Evolutionary conservation across 495 filamentous ascomycete species (phyloP).

Genomic region (Xylaria curta): DNA sequence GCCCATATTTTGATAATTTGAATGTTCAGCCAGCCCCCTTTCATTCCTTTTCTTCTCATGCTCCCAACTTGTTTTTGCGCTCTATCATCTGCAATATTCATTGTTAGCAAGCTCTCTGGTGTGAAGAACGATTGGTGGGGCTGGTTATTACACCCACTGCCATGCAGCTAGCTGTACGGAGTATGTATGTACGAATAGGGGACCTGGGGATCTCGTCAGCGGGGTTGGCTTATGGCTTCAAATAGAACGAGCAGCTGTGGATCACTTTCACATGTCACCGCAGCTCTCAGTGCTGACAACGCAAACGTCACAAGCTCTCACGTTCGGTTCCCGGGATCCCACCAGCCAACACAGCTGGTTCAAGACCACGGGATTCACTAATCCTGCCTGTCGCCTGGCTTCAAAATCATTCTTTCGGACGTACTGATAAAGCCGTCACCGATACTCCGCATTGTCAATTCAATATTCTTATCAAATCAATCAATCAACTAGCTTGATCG

Average conservation of each 20-base stretch:
- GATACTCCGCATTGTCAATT: background rate
- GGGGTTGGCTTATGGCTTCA: slow-evolving; percentile 2
- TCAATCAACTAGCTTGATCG: background rate
- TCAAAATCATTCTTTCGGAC: slow-evolving; percentile 1
- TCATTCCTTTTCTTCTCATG: background rate
- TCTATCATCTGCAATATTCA: background rate
- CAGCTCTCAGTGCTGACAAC: slow-evolving; percentile 4
- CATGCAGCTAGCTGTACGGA: background rate
- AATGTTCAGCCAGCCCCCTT: background rate
- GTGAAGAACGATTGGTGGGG: background rate
- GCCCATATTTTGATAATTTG: background rate
- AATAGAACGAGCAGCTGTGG: slow-evolving; percentile 12
- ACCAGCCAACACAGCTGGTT: slow-evolving; percentile 6
- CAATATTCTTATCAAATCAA: slow-evolving; percentile 3
- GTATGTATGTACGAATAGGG: background rate
- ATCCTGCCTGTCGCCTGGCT: slow-evolving; percentile 3
- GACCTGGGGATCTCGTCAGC: background rate
- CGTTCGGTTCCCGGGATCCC: slow-evolving; percentile 7
- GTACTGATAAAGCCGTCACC: background rate
- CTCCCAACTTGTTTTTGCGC: background rate
- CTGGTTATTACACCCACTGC: background rate
- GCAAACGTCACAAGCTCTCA: slow-evolving; percentile 26
- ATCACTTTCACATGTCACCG: slow-evolving; percentile 29
- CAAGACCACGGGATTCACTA: slow-evolving; percentile 2
- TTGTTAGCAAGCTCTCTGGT: background rate